These are phyloP conservation scores for Neurospora sp. DNA, from an alignment of 495 filamentous ascomycete species.

Conservation along the genomic window DNA sequence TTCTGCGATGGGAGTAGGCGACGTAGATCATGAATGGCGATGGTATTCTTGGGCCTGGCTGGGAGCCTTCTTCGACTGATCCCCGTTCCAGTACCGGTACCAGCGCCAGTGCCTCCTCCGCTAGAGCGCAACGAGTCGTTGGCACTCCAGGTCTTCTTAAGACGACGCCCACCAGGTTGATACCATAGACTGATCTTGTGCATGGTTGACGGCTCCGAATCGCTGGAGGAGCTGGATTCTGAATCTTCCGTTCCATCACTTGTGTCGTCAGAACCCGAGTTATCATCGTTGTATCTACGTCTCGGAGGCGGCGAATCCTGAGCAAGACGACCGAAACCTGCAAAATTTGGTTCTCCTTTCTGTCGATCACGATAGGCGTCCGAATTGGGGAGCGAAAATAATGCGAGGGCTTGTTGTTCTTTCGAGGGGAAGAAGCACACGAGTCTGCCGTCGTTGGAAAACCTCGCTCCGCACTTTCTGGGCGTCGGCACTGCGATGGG, in stretches of 20 bases:
- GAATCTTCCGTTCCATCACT: slow-evolving; percentile 49
- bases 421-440: slow-evolving; percentile 84
- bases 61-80: slow-evolving; percentile 29
- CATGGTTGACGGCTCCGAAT: slow-evolving; percentile 59
- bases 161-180: slow-evolving; percentile 28
- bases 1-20: slow-evolving; percentile 65
- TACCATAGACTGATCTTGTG: slow-evolving; percentile 38
- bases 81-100: slow-evolving; percentile 43
- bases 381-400: slow-evolving; percentile 49
- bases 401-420: slow-evolving; percentile 55
- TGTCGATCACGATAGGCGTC: slow-evolving; percentile 53
- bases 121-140: slow-evolving; percentile 39
- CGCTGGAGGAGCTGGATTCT: slow-evolving; percentile 55
- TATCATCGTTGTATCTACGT: slow-evolving; percentile 40
- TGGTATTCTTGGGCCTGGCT: slow-evolving; percentile 39
- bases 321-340: slow-evolving; percentile 73
- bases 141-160: slow-evolving; percentile 36
- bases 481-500: slow-evolving; percentile 70
- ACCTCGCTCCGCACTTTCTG: slow-evolving; percentile 63
- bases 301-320: slow-evolving; percentile 38
- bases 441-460: slow-evolving; percentile 66
- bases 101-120: slow-evolving; percentile 40
- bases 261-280: slow-evolving; percentile 39
- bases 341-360: slow-evolving; percentile 63
- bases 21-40: slow-evolving; percentile 62